Evolutionary conservation across 1,284 basidiomycete species (phyloP), one percentile per base, ranked within the genome.

Genomic region (Moesziomyces aphidis): DNA sequence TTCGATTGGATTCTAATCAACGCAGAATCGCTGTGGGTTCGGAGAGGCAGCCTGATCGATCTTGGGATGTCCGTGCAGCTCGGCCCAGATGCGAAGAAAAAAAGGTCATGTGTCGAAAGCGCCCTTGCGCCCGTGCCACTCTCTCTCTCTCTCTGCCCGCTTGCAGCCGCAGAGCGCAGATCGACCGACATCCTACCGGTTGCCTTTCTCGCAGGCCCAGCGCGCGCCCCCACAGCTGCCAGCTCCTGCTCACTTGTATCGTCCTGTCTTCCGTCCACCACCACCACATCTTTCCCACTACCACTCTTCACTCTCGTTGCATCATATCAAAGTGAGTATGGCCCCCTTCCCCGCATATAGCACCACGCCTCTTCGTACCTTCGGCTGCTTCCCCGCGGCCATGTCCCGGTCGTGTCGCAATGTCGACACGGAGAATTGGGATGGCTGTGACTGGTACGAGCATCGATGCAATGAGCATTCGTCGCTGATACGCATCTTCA

Each of bases 241-340:
- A 34, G 31, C 9, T 34, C 31, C 13, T 59, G 47, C 47, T 50
- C 57, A 43, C 52, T 34, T 24, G 24, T 44, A n/a, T 15, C 46
- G 21, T 61, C 43, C 23, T 55, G 26, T 22, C 50, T 24, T 39
- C 50, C n/a, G 45, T 66, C 53, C 57, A 42, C 63, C 57, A 60
- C 45, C 56, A 64, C 51, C n/a, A 46, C 9, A 11, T 26, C 21
- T 51, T 39, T 28, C 15, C 53, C 56, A 44, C 51, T 52, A 42
- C 47, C 42, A 17, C 23, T 19, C 36, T 19, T 45, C 36, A 42
- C 26, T 46, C 36, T 31, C 47, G 53, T 42, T 36, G 43, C 13
- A 42, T 28, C 45, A 22, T 52, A 61, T 53, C 57, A 60, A 70
- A 70, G 67, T 70, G 57, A 70, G 67, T 70, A 45, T 34, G 31